Conservation (phyloP, 768 basidiomycete genomes). For the Suillus spraguei region DNA sequence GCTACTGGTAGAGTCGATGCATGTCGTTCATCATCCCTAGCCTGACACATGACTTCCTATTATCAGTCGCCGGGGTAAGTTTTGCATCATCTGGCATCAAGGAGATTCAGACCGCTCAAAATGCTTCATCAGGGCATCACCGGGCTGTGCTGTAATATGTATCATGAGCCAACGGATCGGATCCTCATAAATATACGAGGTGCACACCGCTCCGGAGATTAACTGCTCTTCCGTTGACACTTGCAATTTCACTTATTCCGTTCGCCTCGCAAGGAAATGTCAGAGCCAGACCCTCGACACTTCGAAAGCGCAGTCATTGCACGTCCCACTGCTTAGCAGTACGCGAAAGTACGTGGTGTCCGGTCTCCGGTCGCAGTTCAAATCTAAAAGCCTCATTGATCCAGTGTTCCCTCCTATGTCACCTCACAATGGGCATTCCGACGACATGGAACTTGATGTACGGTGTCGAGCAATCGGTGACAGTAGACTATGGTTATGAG, state of each 20-base stretch:
- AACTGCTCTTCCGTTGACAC: neutral
- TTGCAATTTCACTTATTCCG: neutral
- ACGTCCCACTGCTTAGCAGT: neutral
- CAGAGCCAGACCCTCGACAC: neutral
- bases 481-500: slow-evolving; percentile 23
- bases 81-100: neutral
- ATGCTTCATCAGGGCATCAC: slow-evolving; percentile 25
- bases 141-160: slow-evolving; percentile 29
- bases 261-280: neutral
- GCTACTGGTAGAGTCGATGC: slow-evolving; percentile 12
- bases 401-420: slow-evolving; percentile 21
- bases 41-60: slow-evolving; percentile 57
- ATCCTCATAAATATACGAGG: slow-evolving; percentile 4
- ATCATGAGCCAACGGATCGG: slow-evolving; percentile 2
- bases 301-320: neutral
- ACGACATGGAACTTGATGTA: slow-evolving; percentile 32
- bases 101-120: slow-evolving; percentile 9
- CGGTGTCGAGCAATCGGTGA: slow-evolving; percentile 33
- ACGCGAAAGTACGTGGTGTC: slow-evolving; percentile 21
- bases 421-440: neutral
- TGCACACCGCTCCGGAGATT: neutral
- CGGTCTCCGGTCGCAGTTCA: slow-evolving; percentile 28
- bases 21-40: slow-evolving; percentile 32
- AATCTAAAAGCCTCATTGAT: slow-evolving; percentile 23
- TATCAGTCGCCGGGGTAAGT: slow-evolving; percentile 54